Evolutionary conservation across 83 land plant species (phyloP).

Genomic region (Diphasiastrum complanatum): DNA sequence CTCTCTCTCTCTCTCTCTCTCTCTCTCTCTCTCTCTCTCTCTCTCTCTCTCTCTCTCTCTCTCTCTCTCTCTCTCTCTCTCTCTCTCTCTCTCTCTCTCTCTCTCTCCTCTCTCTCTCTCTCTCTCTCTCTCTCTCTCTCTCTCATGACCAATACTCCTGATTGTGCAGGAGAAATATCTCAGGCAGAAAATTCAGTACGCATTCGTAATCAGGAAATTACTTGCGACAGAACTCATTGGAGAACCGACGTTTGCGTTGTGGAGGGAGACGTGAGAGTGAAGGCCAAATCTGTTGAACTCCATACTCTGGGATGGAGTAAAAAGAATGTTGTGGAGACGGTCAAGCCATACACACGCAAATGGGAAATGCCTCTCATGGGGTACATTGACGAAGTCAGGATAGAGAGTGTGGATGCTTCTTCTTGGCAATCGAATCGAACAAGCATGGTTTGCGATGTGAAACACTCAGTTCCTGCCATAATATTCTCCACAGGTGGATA

Average conservation of each 20-base stretch:
- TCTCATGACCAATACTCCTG: too few species aligned
- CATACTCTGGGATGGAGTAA: neutral
- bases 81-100: too few species aligned
- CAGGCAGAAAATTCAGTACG: too few species aligned
- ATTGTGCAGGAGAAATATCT: too few species aligned
- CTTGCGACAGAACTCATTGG: constrained; percentile 52
- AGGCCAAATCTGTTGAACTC: neutral
- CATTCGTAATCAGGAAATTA: too few species aligned
- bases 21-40: too few species aligned
- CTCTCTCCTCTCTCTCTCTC: too few species aligned
- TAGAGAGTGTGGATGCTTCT: constrained; percentile 21
- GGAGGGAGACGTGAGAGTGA: constrained; percentile 56
- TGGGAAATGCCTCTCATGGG: constrained; percentile 30
- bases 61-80: too few species aligned
- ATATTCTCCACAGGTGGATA: constrained; percentile 86
- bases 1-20: too few species aligned
- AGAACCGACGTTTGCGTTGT: constrained; percentile 62
- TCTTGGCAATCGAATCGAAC: neutral
- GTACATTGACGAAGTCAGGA: constrained; percentile 32
- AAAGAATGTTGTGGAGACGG: constrained; percentile 8
- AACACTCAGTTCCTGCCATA: constrained; percentile 62
- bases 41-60: too few species aligned
- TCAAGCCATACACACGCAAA: constrained; percentile 30
- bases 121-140: too few species aligned
- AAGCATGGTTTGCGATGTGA: constrained; percentile 43